Percentiles rank a stretch among this genome's conserved stretches.
These are phyloP conservation scores for Mycena galopus DNA, from an alignment of 768 basidiomycete species.

Conservation along the genomic window DNA sequence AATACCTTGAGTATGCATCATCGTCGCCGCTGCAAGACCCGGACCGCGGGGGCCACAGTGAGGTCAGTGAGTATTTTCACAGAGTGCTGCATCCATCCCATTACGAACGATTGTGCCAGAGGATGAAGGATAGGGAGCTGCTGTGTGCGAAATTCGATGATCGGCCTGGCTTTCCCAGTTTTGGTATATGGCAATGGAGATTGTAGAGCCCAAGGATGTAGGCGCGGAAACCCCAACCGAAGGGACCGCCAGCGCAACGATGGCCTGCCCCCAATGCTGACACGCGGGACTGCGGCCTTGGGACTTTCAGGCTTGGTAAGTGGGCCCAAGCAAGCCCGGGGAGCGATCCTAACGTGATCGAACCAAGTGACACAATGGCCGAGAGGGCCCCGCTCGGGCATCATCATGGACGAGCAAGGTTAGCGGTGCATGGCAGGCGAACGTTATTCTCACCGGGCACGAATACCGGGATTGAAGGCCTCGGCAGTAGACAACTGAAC, in stretches of 20 bases:
- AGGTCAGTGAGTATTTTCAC: background rate
- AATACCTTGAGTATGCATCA: slow-evolving; percentile 17
- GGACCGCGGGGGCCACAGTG: background rate
- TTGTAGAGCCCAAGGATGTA: background rate
- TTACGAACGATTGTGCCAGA: background rate
- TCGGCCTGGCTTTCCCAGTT: background rate
- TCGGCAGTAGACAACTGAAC: background rate
- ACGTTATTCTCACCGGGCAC: background rate
- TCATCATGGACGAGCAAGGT: background rate
- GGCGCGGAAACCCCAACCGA: background rate
- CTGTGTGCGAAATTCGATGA: slow-evolving; percentile 4
- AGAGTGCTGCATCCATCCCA: background rate
- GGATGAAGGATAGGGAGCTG: background rate
- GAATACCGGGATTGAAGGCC: background rate
- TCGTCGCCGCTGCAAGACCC: background rate
- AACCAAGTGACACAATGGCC: slow-evolving; percentile 4
- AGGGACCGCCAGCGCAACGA: background rate
- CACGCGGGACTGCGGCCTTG: background rate
- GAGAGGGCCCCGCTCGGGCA: background rate
- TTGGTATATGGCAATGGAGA: background rate
- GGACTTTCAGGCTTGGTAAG: background rate
- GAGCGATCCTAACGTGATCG: background rate
- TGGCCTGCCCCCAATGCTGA: background rate
- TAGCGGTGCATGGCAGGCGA: background rate
- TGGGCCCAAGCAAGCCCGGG: background rate